phyloP scores from a whole-genome alignment of 345 rosid species.

The Capsella bursapastoris region DNA sequence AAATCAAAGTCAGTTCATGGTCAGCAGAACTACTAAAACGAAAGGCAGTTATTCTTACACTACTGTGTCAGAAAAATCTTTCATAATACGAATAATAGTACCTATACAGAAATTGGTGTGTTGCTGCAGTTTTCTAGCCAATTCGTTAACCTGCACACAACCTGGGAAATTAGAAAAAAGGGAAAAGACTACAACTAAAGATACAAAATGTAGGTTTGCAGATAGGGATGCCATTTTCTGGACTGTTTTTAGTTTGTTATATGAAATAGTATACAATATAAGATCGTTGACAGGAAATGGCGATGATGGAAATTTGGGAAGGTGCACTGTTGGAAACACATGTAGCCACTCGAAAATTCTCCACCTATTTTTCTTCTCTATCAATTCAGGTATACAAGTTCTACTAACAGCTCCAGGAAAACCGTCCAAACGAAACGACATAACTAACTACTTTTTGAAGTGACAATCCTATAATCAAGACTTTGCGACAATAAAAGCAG shows the following conservation, averaged over 20 bases:
- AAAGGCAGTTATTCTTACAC: constrained; percentile 2
- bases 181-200: constrained; percentile 4
- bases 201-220: constrained; percentile 15
- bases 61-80: constrained; percentile 2
- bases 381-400: not conserved
- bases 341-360: not conserved
- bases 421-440: no score
- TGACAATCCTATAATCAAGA: not conserved
- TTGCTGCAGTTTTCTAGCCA: constrained; percentile 64
- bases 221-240: not conserved
- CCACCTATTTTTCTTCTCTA: constrained; percentile 11
- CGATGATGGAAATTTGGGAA: not conserved
- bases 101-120: constrained; percentile 72
- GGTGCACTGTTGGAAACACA: not conserved
- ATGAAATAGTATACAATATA: constrained; percentile 10
- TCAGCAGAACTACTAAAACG: constrained; percentile 29
- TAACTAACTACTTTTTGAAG: not conserved
- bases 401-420: not conserved
- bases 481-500: not conserved
- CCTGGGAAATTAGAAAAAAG: constrained; percentile 24
- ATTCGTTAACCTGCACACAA: constrained; percentile 66
- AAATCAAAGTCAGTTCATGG: constrained; percentile 37
- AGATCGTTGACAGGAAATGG: not conserved
- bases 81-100: constrained; percentile 32
- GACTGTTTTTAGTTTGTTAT: not conserved